Percentiles rank a stretch among this genome's conserved stretches.
These are phyloP conservation scores for Tagetes patula DNA, from an alignment of 129 eudicot species.

Conservation along the genomic window DNA sequence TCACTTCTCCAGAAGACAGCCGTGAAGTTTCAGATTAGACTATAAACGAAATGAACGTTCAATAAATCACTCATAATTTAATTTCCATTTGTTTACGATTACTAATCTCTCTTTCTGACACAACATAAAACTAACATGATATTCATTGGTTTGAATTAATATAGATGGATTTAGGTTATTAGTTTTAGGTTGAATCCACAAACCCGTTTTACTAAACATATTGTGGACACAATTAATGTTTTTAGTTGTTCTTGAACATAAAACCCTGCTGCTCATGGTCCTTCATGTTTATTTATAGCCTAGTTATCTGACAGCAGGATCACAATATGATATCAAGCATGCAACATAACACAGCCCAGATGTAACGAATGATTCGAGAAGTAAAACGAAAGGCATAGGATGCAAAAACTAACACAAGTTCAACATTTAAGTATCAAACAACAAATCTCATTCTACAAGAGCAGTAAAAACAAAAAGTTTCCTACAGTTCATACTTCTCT, in stretches of 20 bases:
- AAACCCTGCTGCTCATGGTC: too few relatives aligned
- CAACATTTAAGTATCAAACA: conserved; percentile 18
- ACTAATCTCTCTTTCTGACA: not conserved
- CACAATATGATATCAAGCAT: too few relatives aligned
- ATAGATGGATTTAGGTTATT: too few relatives aligned
- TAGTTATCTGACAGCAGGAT: too few relatives aligned
- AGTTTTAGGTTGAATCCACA: too few relatives aligned
- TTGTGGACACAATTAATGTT: too few relatives aligned
- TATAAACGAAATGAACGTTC: not conserved
- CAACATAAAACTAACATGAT: too few relatives aligned
- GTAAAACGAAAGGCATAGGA: not conserved
- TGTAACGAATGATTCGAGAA: not conserved
- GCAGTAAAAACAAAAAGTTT: conserved; percentile 20
- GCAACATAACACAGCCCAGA: not conserved
- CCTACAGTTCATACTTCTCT: conserved; percentile 32
- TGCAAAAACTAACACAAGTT: conserved; percentile 20
- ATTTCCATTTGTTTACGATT: not conserved
- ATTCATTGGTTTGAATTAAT: too few relatives aligned
- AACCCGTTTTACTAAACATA: too few relatives aligned
- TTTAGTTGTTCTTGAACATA: too few relatives aligned
- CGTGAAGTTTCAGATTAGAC: not conserved
- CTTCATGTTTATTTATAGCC: too few relatives aligned
- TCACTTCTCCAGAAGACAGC: not conserved
- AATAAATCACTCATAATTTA: too few relatives aligned
- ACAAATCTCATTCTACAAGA: conserved; percentile 27